These are phyloP conservation scores for Erigeron philadelphicus DNA, from an alignment of 140 eudicot species.

Conservation along the genomic window DNA sequence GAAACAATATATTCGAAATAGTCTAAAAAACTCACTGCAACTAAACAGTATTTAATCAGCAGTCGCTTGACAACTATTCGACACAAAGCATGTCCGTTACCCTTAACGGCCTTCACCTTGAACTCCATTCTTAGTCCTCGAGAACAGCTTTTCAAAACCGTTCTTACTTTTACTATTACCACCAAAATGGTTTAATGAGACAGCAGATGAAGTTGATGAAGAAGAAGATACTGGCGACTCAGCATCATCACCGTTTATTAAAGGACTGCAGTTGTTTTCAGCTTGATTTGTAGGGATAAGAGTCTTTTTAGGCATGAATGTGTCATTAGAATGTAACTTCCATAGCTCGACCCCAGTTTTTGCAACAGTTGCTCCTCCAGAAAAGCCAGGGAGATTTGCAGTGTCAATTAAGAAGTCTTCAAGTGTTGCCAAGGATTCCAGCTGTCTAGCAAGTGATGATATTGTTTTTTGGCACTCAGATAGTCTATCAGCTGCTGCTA, in stretches of 20 bases:
- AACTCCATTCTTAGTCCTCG: constrained; percentile 53
- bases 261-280: constrained; percentile 19
- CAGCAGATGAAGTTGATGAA: constrained; percentile 47
- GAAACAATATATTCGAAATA: background rate
- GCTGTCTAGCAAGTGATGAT: constrained; percentile 78
- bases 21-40: constrained; percentile 30
- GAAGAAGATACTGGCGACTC: constrained; percentile 49
- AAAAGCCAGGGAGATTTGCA: constrained; percentile 56
- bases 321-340: constrained; percentile 48
- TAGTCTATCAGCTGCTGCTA: constrained; percentile 86
- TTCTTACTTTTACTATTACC: constrained; percentile 45
- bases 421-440: constrained; percentile 77
- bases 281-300: constrained; percentile 26
- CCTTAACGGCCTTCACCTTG: constrained; percentile 42
- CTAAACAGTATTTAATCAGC: constrained; percentile 50
- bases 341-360: constrained; percentile 38
- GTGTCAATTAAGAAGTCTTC: constrained; percentile 86
- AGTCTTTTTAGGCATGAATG: constrained; percentile 41
- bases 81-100: constrained; percentile 9
- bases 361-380: constrained; percentile 35
- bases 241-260: constrained; percentile 24
- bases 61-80: constrained; percentile 12
- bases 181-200: constrained; percentile 31
- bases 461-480: constrained; percentile 89
- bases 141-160: constrained; percentile 67